Base-by-base conservation (phyloP, 169 alveolate genomes). In the Ichthyophthirius multifiliis region DNA sequence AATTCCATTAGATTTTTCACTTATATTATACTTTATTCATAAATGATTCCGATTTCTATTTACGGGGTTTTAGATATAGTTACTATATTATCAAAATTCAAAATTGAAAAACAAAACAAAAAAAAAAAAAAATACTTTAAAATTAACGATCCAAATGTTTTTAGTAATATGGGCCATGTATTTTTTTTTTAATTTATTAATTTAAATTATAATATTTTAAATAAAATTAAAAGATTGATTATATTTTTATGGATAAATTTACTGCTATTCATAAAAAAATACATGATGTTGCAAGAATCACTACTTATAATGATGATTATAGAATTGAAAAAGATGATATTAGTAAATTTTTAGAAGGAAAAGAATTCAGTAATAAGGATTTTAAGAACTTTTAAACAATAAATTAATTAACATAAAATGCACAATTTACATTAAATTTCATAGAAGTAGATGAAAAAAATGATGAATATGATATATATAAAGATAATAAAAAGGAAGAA, bases 11-110 rank as follows among this genome's bases (percentile, higher is more conserved):
- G 63, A 12, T n/a, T 75, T 10, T 75, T 65, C 27, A 6, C 64
- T 20, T 46, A 62, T 15, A 63, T 67, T 5, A 64, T 75, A 5
- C 41, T 75, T 9, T 65, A 83, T 32, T 65, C 79, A 18, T 67
- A 46, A 44, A 46, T 80, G 45, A 67, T 89, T 78, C 94, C 94
- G 31, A 63, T 87, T 62, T 75, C 84, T 79, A 75, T 89, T 76
- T 89, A 82, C 76, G 83, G 88, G 23, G 23, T 85, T 47, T 43
- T 85, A 3, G 91, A 85, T 62, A 46, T 89, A 12, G 80, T 89
- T 0, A 73, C 82, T 45, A 44, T 80, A 31, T 78, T 85, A 34
- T 63, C 80, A 13, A 43, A 32, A 35, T 85, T 78, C 76, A 84
- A 74, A 30, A 45, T 32, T 65, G 85, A 87, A 79, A 89, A 80